Evolutionary conservation across 495 filamentous ascomycete species (phyloP), one percentile per base, ranked within the genome.

Genomic region (Choiromyces venosus): DNA sequence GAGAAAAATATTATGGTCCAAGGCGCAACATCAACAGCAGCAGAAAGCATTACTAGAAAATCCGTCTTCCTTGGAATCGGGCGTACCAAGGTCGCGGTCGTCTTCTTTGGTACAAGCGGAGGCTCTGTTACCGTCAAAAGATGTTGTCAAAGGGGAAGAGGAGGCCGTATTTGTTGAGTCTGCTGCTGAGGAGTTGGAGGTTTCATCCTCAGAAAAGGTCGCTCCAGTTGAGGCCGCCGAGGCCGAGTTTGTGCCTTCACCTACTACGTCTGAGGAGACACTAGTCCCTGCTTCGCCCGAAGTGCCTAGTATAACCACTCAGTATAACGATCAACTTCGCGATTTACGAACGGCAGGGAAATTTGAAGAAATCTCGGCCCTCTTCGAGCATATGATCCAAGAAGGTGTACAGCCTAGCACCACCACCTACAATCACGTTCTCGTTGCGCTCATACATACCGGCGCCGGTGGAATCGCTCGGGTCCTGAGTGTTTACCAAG

Each of bases 401-500:
- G 88, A 90, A 72, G 92, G 92, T 36, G 84, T 95, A 70, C 88
- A 89, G 70, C 94, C 95, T 21, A 92, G 88, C 4, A 88, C 94
- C 39, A 85, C 88, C 29, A 91, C 94, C 25, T 99, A 98, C 85
- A 97, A 97, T 83, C 91, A 92, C 44, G 85, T 98, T 61, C 85
- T 99, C 56, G 86, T 89, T 76, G 92, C 96, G 37, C 87, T 93
- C 14, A 90, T 97, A 36, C 67, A 76, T 38, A 71, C 70, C 52
- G 72, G 71, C 21, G 38, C 78, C 2, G 21, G 44, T 29, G 69
- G 75, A n/a, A 75, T 80, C 65, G 88, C 92, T 66, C 97, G 96
- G 83, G 93, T 92, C 8, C 87, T 98, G 67, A 93, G 94, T 86
- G 91, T 98, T 72, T 98, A 98, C 84, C 91, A 93, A 61, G 93